Evolutionary conservation across 1,284 basidiomycete genomes (phyloP), one percentile per base, ranked within the genome.

Genomic region (Boletus semigastroideus): DNA sequence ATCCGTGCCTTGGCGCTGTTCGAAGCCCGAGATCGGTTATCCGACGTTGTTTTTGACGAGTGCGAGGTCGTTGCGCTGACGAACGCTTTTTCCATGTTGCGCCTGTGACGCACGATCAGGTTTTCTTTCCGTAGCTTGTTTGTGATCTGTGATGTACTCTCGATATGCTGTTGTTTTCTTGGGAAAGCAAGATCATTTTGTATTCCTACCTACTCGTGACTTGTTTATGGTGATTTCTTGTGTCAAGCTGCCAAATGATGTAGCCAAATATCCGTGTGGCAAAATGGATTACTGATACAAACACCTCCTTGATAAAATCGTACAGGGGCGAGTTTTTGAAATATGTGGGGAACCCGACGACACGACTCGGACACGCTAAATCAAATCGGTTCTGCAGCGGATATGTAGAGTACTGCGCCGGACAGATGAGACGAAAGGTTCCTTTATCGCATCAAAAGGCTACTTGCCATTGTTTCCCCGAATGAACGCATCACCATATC

Each of bases 401-500:
- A 78, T 50, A 77, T 77, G 55, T 77, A 77, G 27, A 78, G 59
- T 41, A 77, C 75, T 78, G 49, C 20, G 25, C 20, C 46, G 19
- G 22, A 22, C 16, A 2, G 7, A 44, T 57, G 14, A 58, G 50
- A 45, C 14, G 22, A 16, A 41, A 22, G 22, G 11, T 30, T 9
- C 4, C 14, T 10, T 38, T 17, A 16, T 25, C 11, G 12, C 27
- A 19, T 7, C 12, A 1, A 39, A 36, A 12, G 22, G 14, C 25
- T 10, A 75, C 86, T 55, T 59, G 96, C 96, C 96, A 72, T 98
- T 98, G 73, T 98, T 98, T 31, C 96, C 96, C 50, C 96, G 78
- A 59, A 98, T 91, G 72, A 98, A 98, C 28, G 94, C 89, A 71
- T 98, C 94, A 2, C 95, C 94, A 63, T 95, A 98, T 55, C 79